phyloP scores from a whole-genome alignment of 2,329 filamentous ascomycete species.

The Hymenoscyphus occultus region DNA sequence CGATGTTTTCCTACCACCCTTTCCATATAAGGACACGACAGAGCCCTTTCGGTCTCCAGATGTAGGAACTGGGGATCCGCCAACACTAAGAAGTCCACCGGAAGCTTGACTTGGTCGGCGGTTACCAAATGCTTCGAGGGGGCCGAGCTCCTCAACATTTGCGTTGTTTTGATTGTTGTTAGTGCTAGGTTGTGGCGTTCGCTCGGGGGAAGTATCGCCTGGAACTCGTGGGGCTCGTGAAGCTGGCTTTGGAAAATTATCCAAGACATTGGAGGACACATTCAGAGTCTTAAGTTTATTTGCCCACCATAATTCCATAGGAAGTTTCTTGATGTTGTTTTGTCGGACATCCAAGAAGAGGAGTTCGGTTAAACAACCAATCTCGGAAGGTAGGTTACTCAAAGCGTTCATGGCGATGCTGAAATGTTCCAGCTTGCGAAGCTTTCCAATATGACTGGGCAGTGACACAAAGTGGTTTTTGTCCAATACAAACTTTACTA shows the following conservation, averaged over 20 bases:
- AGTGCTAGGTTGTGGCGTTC: constrained; percentile 18
- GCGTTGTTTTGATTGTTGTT: constrained; percentile 48
- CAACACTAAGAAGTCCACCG: constrained; percentile 70
- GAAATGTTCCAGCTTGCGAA: constrained; percentile 82
- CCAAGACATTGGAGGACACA: constrained; percentile 89
- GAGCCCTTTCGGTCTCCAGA: constrained; percentile 73
- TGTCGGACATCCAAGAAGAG: constrained; percentile 84
- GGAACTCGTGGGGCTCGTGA: constrained; percentile 64
- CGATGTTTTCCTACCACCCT: constrained; percentile 81
- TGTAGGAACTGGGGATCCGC: constrained; percentile 63
- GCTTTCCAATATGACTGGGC: constrained; percentile 77
- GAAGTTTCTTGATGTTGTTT: constrained; percentile 87
- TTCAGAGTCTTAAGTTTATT: constrained; percentile 88
- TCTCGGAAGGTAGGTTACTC: constrained; percentile 77
- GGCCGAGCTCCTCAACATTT: constrained; percentile 75
- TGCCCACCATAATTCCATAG: constrained; percentile 95
- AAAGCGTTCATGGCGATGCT: constrained; percentile 92
- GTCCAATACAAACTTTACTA: constrained; percentile 86
- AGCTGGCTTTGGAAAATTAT: constrained; percentile 83
- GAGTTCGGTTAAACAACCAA: constrained; percentile 83
- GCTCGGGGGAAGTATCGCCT: constrained; percentile 43
- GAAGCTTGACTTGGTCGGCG: constrained; percentile 85
- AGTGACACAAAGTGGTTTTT: constrained; percentile 94
- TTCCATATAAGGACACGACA: constrained; percentile 74
- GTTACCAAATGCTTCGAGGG: constrained; percentile 58